Base-by-base conservation (phyloP, 768 basidiomycete genomes). In the Phaeolepiota aurea region DNA sequence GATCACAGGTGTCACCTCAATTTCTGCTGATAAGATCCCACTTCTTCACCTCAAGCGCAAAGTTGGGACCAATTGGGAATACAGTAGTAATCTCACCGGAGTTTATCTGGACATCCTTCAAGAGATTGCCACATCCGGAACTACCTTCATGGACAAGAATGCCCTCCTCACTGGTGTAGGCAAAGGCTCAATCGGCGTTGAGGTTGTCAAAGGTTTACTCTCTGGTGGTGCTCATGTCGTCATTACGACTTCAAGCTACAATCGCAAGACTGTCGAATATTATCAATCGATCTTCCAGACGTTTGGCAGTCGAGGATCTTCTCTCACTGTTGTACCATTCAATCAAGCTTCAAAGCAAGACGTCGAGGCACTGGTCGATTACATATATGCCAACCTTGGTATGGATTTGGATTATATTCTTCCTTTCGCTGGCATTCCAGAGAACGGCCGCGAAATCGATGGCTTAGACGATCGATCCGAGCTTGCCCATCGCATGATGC, bases 261-360 rank as follows among this genome's bases (percentile, higher is more conserved):
- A 74, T 59, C 90, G 96, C 47, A 79, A 88, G 41, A 89, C 85
- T 10, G 94, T 99, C 45, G 93, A 97, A 61, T 99, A 93, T 63
- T 99, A 99, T 63, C 96, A 99, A 59, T 83, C 84, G 33, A 93
- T 98, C 62, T 99, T 85, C 78, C 96, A 98, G 62, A 82, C 85
- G 44, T 83, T 82, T 53, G 96, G 96, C 14, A 90, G 89, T 51
- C 84, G 89, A 48, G 94, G 93, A 5, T 93, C 94, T n/a, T 87
- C 91, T 14, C 74, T 99, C 33, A 92, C 92, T 10, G 94, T 99
- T 38, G 94, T 99, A 22, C 96, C 96, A 11, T 99, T 98, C 79
- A 99, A 99, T 56, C 94, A 98, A 60, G 96, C 87, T 20, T 98
- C 96, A 3, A 96, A 91, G 64, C 96, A 98, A 59, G 96, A 99